phyloP scores from a whole-genome alignment of 2,329 filamentous ascomycete genomes.

The Ophiostoma sp. region DNA sequence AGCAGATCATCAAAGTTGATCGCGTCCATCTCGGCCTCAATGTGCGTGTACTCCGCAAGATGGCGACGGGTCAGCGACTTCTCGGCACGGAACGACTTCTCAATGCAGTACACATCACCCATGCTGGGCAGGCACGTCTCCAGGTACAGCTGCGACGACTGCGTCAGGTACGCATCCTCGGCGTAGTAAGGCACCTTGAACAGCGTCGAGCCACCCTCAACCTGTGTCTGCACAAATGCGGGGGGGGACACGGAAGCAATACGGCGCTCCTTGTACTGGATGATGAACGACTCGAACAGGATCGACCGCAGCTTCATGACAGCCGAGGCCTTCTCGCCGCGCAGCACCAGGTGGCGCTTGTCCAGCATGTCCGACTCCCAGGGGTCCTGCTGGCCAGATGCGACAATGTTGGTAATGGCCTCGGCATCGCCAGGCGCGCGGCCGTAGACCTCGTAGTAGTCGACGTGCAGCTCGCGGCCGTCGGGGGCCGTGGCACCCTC shows the following conservation, averaged over 20 bases:
- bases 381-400: conserved; percentile 57
- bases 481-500: conserved; percentile 72
- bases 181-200: conserved; percentile 65
- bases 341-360: conserved; percentile 76
- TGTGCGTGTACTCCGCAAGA: conserved; percentile 88
- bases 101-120: conserved; percentile 95
- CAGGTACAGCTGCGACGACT: conserved; percentile 95
- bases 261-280: conserved; percentile 69
- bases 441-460: conserved; percentile 70
- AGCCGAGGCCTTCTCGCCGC: conserved; percentile 75
- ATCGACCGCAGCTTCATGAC: conserved; percentile 83
- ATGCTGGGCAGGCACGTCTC: conserved; percentile 88
- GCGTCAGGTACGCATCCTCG: conserved; percentile 86
- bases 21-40: conserved; percentile 94
- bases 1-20: conserved; percentile 89
- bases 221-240: conserved; percentile 89
- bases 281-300: conserved; percentile 74
- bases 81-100: conserved; percentile 97
- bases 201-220: conserved; percentile 86
- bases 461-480: conserved; percentile 81
- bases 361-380: conserved; percentile 48
- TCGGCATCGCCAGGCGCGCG: conserved; percentile 79
- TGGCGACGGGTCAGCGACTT: conserved; percentile 93
- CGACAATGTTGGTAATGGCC: conserved; percentile 76
- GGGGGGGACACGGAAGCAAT: conserved; percentile 83